phyloP scores from a whole-genome alignment of 208 protist species.

The Leishmania guyanensis region DNA sequence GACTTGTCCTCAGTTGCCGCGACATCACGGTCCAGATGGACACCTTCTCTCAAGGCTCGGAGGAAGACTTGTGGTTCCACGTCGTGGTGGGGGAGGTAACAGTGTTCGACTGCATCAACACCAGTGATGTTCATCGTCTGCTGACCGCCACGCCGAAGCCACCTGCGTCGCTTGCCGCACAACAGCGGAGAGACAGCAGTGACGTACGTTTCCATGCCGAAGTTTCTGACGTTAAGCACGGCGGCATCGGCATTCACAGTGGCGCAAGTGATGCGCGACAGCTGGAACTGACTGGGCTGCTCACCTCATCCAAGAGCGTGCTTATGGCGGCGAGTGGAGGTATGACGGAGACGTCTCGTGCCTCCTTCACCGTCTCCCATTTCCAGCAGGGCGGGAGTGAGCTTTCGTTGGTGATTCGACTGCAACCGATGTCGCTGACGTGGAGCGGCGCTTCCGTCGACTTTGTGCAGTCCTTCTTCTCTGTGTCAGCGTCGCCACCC shows the following conservation, averaged over 20 bases:
- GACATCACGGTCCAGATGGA: conserved; percentile 55
- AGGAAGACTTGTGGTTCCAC: conserved; percentile 50
- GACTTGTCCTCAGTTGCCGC: conserved; percentile 50
- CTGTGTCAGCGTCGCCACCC: not conserved
- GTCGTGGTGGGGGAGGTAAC: conserved; percentile 46
- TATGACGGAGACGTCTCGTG: conserved; percentile 6
- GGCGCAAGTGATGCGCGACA: conserved; percentile 9
- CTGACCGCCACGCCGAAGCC: conserved; percentile 44
- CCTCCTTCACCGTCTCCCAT: conserved; percentile 22
- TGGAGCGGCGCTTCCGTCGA: conserved; percentile 41
- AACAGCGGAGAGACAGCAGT: not conserved
- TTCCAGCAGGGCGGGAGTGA: conserved; percentile 37
- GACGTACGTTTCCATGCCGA: not conserved
- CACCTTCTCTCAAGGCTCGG: conserved; percentile 39
- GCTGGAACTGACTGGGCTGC: conserved; percentile 32
- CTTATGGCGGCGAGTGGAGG: conserved; percentile 7
- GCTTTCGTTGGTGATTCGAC: conserved; percentile 36
- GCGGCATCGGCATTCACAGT: not conserved
- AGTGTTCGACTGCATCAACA: conserved; percentile 63
- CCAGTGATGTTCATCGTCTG: conserved; percentile 50
- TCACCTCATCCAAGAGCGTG: conserved; percentile 34
- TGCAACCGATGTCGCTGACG: conserved; percentile 60
- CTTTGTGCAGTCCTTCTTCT: conserved; percentile 31
- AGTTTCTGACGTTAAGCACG: not conserved
- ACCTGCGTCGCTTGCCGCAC: not conserved